Evolutionary conservation across 192 early-diverging fungal species (phyloP).

Genomic region (Entomortierella chlamydospora): DNA sequence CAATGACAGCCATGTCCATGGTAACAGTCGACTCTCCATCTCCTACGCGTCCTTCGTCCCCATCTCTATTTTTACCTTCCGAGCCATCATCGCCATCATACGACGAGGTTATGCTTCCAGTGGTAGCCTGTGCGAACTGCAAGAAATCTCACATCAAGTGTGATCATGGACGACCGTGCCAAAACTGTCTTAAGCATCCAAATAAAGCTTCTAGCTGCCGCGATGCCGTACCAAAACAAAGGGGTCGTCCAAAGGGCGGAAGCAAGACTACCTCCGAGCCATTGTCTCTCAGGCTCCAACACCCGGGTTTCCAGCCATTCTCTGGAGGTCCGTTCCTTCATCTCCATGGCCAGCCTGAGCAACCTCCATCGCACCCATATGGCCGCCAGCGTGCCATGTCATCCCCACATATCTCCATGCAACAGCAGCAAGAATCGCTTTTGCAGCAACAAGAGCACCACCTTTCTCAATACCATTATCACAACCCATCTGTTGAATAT

Average conservation of each 20-base stretch:
- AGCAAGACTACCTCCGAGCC: slow-evolving; percentile 20
- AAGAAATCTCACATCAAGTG: slow-evolving; percentile 53
- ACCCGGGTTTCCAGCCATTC: slow-evolving; percentile 10
- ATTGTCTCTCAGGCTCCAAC: neutral
- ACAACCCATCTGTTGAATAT: neutral
- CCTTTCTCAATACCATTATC: no score
- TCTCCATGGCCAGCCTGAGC: slow-evolving; percentile 9
- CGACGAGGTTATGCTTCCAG: slow-evolving; percentile 22
- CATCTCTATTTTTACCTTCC: slow-evolving; percentile 3
- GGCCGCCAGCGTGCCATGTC: neutral
- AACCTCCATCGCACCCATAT: neutral
- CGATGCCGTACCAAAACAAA: slow-evolving; percentile 39
- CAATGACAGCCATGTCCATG: slow-evolving; percentile 14
- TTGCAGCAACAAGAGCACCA: slow-evolving; percentile 8
- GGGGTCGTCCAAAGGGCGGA: slow-evolving; percentile 43
- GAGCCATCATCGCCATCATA: slow-evolving; percentile 15
- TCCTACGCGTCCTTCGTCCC: slow-evolving; percentile 18
- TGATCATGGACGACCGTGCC: slow-evolving; percentile 41
- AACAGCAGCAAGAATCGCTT: slow-evolving; percentile 6
- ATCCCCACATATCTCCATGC: neutral
- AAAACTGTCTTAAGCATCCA: slow-evolving; percentile 44
- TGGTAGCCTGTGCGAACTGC: slow-evolving; percentile 38
- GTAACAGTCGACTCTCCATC: slow-evolving; percentile 10
- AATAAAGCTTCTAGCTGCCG: slow-evolving; percentile 28
- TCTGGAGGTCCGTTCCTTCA: neutral